Evolutionary conservation across 306 rosid species (phyloP), one percentile per base, ranked within the genome.

Genomic region (Styphnolobium japonicum): DNA sequence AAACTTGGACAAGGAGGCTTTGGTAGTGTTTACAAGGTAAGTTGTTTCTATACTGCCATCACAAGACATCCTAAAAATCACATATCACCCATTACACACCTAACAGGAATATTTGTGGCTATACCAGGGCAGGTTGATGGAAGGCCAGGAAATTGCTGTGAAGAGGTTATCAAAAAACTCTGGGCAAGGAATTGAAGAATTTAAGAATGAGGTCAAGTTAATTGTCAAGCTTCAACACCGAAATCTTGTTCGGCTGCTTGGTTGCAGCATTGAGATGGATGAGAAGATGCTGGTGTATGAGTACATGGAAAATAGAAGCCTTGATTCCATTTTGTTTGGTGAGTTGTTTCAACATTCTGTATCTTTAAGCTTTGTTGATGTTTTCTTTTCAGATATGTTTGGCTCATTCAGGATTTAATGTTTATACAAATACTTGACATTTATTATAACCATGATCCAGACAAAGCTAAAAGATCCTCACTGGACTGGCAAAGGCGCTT

Each of bases 211-310:
- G 84, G 89, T 92, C n/a, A 83, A 57, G 64, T 75, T 90, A 33
- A 87, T 92, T 37, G 97, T 80, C 34, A 92, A 77, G 85, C 96
- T 92, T 83, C 96, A 92, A 74, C 97, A 92, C 82, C 85, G 90
- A 56, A 92, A 92, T 80, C 92, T 92, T 43, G 97, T 92, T 58
- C 83, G 96, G 11, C 56, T 92, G 14, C 86, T 90, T 21, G 97
- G 93, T 69, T 90, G 90, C 84, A 90, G 91, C 67, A 51, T 92
- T 76, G 91, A 87, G 27, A 70, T 29, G 78, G 92, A 92, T 8
- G 97, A 92, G 63, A 90, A 87, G 90, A 82, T 92, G 84, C 66
- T 90, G 46, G 85, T 92, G 70, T 92, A 92, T 36, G 97, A 92
- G 60, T 92, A 89, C 86, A 77, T 92, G 97, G 92, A 90, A 81